Evolutionary conservation across 495 filamentous ascomycete species (phyloP), one percentile per base, ranked within the genome.

Genomic region (Penicillium psychrofluorescens): DNA sequence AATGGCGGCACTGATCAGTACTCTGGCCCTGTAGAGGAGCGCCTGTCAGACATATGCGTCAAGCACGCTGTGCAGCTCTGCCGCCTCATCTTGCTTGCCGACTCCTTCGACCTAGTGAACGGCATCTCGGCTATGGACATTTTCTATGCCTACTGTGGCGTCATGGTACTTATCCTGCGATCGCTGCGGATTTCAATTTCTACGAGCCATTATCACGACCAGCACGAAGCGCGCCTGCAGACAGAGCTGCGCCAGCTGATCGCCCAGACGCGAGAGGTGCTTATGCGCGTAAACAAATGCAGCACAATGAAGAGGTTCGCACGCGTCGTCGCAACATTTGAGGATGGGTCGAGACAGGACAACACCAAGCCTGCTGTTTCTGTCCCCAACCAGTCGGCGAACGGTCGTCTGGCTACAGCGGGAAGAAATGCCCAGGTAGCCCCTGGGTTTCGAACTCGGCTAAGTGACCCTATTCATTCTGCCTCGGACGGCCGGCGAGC

Each of bases 241-340:
- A 11, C n/a, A 12, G 27, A 31, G 11, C n/a, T 41, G 39, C 29
- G 39, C 29, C n/a, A 41, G 11, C 29, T 41, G 29, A 41, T 41
- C 29, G 29, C 39, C 9, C 28, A 33, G 33, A 41, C 39, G 29
- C 34, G 39, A 41, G 39, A 31, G 33, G 39, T 41, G 29, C 39
- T 41, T n/a, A 41, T 41, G 39, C 39, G 39, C 14, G 39, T 41
- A 12, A 41, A 41, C 27, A 41, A 41, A 12, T 41, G 39, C 39
- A 41, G 39, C 39, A 41, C 39, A 8, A 41, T 41, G 39, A 41
- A 31, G 29, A n/a, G 39, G 28, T 41, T 41, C 39, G 39, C 39
- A 12, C 39, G 39, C 39, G 39, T 41, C 8, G 39, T 41, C 9
- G 39, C 39, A 14, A 15, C 39, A 6, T 41, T 41, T n/a, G 39